Percentiles rank a stretch among this genome's conserved stretches.
Conservation (phyloP, 164 flowering plant genomes). For the Malania oleifera region DNA sequence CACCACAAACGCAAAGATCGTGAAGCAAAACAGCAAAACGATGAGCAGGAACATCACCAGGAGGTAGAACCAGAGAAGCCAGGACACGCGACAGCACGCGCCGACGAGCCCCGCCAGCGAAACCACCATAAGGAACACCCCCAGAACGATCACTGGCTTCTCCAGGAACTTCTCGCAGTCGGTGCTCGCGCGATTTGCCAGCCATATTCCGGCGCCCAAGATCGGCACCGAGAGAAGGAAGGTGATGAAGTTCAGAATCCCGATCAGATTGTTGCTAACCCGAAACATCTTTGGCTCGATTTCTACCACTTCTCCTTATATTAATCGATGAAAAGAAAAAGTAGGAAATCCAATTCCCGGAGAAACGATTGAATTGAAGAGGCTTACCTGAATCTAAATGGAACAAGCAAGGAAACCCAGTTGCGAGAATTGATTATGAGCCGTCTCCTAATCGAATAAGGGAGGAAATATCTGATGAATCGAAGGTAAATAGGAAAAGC, state of each 20-base stretch:
- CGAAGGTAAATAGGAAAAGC: no score
- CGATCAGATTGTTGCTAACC: slow-evolving; percentile 34
- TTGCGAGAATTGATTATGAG: no score
- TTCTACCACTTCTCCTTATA: no score
- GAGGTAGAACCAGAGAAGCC: slow-evolving; percentile 63
- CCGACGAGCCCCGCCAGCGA: slow-evolving; percentile 69
- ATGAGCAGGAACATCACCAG: slow-evolving; percentile 66
- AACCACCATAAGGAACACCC: slow-evolving; percentile 50
- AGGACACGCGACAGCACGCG: slow-evolving; percentile 54
- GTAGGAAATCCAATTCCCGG: neutral
- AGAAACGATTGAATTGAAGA: neutral
- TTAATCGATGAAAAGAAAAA: no score
- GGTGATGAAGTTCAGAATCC: slow-evolving; percentile 54
- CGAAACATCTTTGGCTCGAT: slow-evolving; percentile 30
- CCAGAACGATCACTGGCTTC: slow-evolving; percentile 46
- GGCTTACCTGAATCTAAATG: no score
- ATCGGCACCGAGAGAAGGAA: slow-evolving; percentile 61
- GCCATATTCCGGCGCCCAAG: slow-evolving; percentile 61
- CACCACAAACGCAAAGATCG: slow-evolving; percentile 63
- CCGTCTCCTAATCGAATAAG: no score
- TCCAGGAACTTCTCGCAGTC: slow-evolving; percentile 60
- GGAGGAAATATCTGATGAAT: no score
- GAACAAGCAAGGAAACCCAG: no score
- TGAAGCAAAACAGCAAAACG: slow-evolving; percentile 49
- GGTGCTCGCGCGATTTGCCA: slow-evolving; percentile 35